These are phyloP conservation scores for Naganishia antarctica DNA, from an alignment of 768 basidiomycete genomes.

Conservation along the genomic window DNA sequence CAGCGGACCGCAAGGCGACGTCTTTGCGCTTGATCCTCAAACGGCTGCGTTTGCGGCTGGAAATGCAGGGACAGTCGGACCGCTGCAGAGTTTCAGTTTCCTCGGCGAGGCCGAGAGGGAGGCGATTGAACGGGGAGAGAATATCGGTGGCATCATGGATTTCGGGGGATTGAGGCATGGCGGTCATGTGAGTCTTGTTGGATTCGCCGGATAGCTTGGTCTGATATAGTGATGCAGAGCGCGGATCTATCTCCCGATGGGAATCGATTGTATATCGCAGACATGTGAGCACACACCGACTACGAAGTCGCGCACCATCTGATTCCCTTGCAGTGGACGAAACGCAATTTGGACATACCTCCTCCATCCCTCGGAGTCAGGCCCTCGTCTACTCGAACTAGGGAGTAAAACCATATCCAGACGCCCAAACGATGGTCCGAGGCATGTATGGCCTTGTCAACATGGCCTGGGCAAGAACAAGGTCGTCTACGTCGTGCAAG, in stretches of 20 bases:
- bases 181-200: slow-evolving; percentile 28
- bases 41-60: slow-evolving; percentile 27
- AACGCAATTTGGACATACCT: slow-evolving; percentile 40
- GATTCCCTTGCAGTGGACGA: slow-evolving; percentile 31
- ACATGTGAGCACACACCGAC: slow-evolving; percentile 33
- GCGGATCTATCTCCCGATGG: slow-evolving; percentile 41
- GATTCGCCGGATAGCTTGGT: background rate
- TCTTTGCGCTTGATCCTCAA: slow-evolving; percentile 27
- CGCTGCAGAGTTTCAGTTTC: slow-evolving; percentile 23
- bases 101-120: slow-evolving; percentile 9
- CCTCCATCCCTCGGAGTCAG: slow-evolving; percentile 22
- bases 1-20: slow-evolving; percentile 40
- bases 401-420: slow-evolving; percentile 33
- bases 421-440: slow-evolving; percentile 36
- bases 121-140: slow-evolving; percentile 18
- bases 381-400: slow-evolving; percentile 12
- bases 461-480: slow-evolving; percentile 28
- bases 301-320: background rate
- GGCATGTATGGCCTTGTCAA: slow-evolving; percentile 41
- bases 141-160: slow-evolving; percentile 29
- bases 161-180: slow-evolving; percentile 43
- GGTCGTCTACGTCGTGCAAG: slow-evolving; percentile 40
- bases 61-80: background rate
- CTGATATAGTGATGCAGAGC: slow-evolving; percentile 1
- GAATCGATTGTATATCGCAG: slow-evolving; percentile 38